phyloP scores from a whole-genome alignment of 2,329 filamentous ascomycete species.

The Laburnicola sp. region DNA sequence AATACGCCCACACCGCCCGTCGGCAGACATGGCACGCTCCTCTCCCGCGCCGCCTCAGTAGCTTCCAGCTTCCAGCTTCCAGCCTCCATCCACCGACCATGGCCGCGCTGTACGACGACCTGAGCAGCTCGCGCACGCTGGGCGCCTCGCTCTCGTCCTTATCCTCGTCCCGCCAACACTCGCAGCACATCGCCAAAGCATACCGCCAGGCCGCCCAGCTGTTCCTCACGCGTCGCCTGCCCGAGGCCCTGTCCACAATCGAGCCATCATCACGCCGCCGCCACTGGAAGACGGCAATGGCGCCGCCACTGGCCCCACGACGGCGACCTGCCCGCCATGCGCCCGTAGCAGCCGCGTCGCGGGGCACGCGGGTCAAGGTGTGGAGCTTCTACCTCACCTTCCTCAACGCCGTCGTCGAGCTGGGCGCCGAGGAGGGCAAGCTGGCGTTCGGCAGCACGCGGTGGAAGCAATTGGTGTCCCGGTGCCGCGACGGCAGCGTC shows the following conservation, averaged over 20 bases:
- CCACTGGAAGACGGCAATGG: constrained; percentile 31
- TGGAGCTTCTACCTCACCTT: constrained; percentile 97
- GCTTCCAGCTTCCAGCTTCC: background rate
- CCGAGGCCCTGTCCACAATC: constrained; percentile 84
- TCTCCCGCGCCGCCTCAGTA: constrained; percentile 8
- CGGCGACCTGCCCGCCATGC: constrained; percentile 52
- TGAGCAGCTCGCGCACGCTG: constrained; percentile 60
- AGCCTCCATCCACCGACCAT: constrained; percentile 25
- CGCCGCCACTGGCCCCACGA: constrained; percentile 7
- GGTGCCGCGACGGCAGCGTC: constrained; percentile 85
- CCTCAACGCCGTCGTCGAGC: constrained; percentile 84
- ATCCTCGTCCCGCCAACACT: constrained; percentile 65
- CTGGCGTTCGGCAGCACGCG: constrained; percentile 80
- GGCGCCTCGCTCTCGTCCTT: constrained; percentile 72
- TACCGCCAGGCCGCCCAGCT: constrained; percentile 94
- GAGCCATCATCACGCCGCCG: constrained; percentile 72
- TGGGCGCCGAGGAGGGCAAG: constrained; percentile 89
- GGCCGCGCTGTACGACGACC: constrained; percentile 55
- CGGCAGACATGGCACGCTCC: too few relatives aligned
- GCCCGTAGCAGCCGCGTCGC: constrained; percentile 77
- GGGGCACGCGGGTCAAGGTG: constrained; percentile 85
- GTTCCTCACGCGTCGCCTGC: constrained; percentile 89
- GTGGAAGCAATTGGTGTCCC: constrained; percentile 79
- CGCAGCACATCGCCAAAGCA: constrained; percentile 80
- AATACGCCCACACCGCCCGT: constrained; percentile 2